Evolutionary conservation across 495 filamentous ascomycete genomes (phyloP).

Genomic region (Aeminium ludgeri): DNA sequence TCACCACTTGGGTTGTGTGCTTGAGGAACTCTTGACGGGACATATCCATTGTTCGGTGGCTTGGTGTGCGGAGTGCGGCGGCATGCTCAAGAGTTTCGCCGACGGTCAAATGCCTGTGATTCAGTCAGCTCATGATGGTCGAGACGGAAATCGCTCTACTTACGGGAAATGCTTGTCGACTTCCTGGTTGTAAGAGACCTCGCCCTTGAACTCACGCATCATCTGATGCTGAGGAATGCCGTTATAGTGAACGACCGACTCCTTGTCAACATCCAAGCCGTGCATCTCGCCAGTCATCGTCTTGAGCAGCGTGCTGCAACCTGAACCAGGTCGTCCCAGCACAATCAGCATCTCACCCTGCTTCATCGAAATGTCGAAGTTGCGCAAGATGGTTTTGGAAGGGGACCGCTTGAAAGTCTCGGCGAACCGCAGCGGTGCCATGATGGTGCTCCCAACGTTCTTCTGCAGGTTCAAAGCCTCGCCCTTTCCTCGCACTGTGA

Average conservation of each 20-base stretch:
- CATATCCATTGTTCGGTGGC: neutral
- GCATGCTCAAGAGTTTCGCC: slow-evolving; percentile 25
- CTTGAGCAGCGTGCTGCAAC: slow-evolving; percentile 59
- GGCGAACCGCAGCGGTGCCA: slow-evolving; percentile 32
- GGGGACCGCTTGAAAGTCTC: slow-evolving; percentile 25
- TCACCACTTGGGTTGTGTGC: slow-evolving; percentile 12
- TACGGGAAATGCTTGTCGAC: slow-evolving; percentile 53
- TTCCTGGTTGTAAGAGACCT: slow-evolving; percentile 39
- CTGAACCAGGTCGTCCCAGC: slow-evolving; percentile 49
- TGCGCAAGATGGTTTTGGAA: slow-evolving; percentile 11
- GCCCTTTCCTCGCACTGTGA: slow-evolving; percentile 39
- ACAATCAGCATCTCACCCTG: slow-evolving; percentile 18
- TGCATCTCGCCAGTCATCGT: slow-evolving; percentile 9
- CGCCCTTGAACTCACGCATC: slow-evolving; percentile 45
- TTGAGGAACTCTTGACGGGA: slow-evolving; percentile 2
- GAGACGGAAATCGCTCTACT: too few relatives aligned
- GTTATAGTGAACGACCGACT: slow-evolving; percentile 24
- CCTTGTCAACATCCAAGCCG: slow-evolving; percentile 17
- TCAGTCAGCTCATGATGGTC: too few relatives aligned
- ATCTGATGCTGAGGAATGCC: slow-evolving; percentile 40
- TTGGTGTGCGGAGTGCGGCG: slow-evolving; percentile 3
- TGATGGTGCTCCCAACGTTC: slow-evolving; percentile 34
- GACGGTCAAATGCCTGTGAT: slow-evolving; percentile 18
- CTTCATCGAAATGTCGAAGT: slow-evolving; percentile 15
- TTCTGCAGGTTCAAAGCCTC: slow-evolving; percentile 38